These are phyloP conservation scores for Botrytis hyacinthi DNA, from an alignment of 2,329 filamentous ascomycete genomes.

Conservation along the genomic window DNA sequence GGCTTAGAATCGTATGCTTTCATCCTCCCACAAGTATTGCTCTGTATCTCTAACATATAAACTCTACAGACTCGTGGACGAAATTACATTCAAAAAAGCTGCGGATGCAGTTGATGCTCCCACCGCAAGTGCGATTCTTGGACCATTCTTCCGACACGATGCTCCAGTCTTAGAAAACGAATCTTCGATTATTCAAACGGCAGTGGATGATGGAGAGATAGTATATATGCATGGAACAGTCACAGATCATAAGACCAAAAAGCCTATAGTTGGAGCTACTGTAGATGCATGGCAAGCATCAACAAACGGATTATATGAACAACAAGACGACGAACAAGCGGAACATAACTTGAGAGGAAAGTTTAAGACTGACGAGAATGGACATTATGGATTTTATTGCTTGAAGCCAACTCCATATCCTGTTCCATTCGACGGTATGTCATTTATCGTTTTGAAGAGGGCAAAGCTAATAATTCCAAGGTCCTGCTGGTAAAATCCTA, in stretches of 20 bases:
- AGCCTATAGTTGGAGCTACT: constrained; percentile 54
- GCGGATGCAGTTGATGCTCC: constrained; percentile 45
- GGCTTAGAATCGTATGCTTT: constrained; percentile 56
- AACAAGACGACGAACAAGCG: constrained; percentile 59
- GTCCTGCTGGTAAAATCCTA: constrained; percentile 57
- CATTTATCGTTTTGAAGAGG: not conserved
- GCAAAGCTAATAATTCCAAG: constrained; percentile 33
- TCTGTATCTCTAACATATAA: not conserved
- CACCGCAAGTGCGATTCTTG: constrained; percentile 55
- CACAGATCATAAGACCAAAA: constrained; percentile 51
- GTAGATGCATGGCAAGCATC: constrained; percentile 65
- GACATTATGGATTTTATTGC: constrained; percentile 53
- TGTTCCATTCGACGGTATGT: constrained; percentile 37
- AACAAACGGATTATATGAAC: constrained; percentile 57
- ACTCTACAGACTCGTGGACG: constrained; percentile 42
- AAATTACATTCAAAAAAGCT: constrained; percentile 35
- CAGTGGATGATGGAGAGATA: constrained; percentile 50
- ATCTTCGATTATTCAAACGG: constrained; percentile 49
- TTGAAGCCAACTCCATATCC: constrained; percentile 46
- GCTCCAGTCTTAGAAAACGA: constrained; percentile 56
- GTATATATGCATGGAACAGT: constrained; percentile 59
- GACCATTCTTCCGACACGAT: constrained; percentile 62
- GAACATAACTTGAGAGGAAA: constrained; percentile 63
- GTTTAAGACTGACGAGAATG: constrained; percentile 57
- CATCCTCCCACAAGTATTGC: not conserved